Percentiles rank a stretch among this genome's conserved stretches.
phyloP scores from a whole-genome alignment of 2,329 filamentous ascomycete genomes.

The Cladosporium sphaerospermum region DNA sequence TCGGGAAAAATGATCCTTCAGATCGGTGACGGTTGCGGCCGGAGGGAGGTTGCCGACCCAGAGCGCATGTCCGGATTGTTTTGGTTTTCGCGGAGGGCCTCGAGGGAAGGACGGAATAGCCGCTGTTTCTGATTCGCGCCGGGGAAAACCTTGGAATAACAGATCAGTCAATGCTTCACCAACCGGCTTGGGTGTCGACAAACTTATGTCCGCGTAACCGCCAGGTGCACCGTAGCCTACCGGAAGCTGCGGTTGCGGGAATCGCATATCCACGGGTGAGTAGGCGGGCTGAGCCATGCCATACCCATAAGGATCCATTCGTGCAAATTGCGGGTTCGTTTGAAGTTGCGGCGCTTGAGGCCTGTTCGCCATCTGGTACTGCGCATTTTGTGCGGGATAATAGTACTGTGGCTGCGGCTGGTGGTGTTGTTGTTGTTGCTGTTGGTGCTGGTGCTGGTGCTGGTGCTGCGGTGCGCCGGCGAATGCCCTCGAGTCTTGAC shows the following conservation, averaged over 20 bases:
- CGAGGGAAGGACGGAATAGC: conserved; percentile 40
- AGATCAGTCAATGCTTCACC: conserved; percentile 1
- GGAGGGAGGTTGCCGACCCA: conserved; percentile 95
- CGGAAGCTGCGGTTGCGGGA: conserved; percentile 15
- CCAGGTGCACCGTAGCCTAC: conserved; percentile 16
- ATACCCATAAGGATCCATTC: conserved; percentile 22
- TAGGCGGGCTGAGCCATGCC: conserved; percentile 17
- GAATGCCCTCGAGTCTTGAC: conserved; percentile 15
- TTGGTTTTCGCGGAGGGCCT: conserved; percentile 61
- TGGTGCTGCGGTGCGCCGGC: conserved; percentile 17
- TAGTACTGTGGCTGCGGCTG: not conserved
- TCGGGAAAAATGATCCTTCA: conserved; percentile 87
- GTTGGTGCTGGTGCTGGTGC: conserved; percentile 15
- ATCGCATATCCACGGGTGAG: conserved; percentile 21
- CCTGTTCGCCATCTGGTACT: not conserved
- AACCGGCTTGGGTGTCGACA: not conserved
- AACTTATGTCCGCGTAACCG: conserved; percentile 15
- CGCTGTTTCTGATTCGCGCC: conserved; percentile 18
- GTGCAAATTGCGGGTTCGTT: conserved; percentile 18
- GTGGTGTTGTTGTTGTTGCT: conserved; percentile 8
- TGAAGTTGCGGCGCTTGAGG: conserved; percentile 13
- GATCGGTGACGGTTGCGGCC: conserved; percentile 68
- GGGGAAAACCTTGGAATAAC: conserved; percentile 15
- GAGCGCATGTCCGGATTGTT: conserved; percentile 74
- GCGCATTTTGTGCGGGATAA: not conserved